Evolutionary conservation across 805 yeast genomes (phyloP).

Genomic region (Wickerhamomyces xylosicus): DNA sequence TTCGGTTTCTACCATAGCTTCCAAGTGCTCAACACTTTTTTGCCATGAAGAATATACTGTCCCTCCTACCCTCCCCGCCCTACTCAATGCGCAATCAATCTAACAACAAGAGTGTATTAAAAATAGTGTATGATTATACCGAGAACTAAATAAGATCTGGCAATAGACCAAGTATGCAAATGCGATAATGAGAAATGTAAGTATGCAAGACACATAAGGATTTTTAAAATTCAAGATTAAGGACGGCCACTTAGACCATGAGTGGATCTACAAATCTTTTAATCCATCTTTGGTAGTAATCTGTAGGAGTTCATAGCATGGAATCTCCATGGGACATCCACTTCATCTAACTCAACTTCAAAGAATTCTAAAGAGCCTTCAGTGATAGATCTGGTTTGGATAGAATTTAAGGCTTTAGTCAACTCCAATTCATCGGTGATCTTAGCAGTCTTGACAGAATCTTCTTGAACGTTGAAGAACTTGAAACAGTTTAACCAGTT

Average conservation of each 20-base stretch:
- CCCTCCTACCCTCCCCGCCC: too few species aligned
- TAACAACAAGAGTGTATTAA: too few species aligned
- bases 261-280: neutral
- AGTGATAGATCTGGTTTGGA: slow-evolving; percentile 21
- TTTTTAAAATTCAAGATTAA: too few species aligned
- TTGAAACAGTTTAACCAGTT: slow-evolving; percentile 63
- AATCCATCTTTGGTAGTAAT: slow-evolving; percentile 9
- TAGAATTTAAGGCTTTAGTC: slow-evolving; percentile 19
- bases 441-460: slow-evolving; percentile 13
- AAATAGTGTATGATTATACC: too few species aligned
- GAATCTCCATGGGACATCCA: slow-evolving; percentile 62
- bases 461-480: slow-evolving; percentile 27
- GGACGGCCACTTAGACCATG: neutral
- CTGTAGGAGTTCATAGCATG: slow-evolving; percentile 28
- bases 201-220: too few species aligned
- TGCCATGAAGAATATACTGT: too few species aligned
- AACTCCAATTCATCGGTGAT: slow-evolving; percentile 30
- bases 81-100: too few species aligned
- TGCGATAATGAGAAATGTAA: too few species aligned
- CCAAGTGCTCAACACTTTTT: too few species aligned
- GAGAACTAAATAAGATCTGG: too few species aligned
- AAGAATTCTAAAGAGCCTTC: slow-evolving; percentile 33
- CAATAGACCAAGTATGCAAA: too few species aligned
- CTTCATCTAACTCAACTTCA: slow-evolving; percentile 47
- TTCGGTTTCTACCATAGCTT: too few species aligned